Conservation (phyloP, 257 asterid genomes). For the Fraxinus anomala region DNA sequence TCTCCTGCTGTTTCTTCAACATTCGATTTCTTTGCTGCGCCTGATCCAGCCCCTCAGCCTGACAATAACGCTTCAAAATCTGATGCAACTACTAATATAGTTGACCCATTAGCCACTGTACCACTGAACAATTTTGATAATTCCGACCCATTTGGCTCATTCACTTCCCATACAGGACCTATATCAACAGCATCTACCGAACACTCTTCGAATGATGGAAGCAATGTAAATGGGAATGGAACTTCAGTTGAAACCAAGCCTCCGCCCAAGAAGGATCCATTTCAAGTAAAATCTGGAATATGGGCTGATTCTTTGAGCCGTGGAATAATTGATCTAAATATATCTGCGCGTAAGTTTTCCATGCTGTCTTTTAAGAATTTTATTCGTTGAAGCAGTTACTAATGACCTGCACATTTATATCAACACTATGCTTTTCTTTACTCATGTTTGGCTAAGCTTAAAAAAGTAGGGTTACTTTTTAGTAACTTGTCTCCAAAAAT, state of each 20-base stretch:
- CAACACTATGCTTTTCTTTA: not conserved
- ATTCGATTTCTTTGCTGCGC: constrained; percentile 66
- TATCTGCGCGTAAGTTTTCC: constrained; percentile 78
- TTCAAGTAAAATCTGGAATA: constrained; percentile 92
- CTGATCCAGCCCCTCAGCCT: constrained; percentile 52
- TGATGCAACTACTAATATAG: constrained; percentile 36
- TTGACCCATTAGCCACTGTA: constrained; percentile 81
- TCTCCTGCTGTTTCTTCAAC: constrained; percentile 53
- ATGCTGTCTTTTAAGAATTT: constrained; percentile 1
- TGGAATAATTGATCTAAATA: constrained; percentile 84
- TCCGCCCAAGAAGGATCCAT: constrained; percentile 54
- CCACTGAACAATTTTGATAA: constrained; percentile 70
- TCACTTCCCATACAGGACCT: constrained; percentile 51
- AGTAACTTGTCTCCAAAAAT: not conserved
- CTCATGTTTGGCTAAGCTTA: not conserved
- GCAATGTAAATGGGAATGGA: constrained; percentile 38
- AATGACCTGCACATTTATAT: not conserved
- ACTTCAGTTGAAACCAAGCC: constrained; percentile 38
- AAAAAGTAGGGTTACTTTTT: not conserved
- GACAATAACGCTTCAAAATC: constrained; percentile 36
- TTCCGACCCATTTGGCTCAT: constrained; percentile 71
- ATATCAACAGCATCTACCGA: constrained; percentile 31
- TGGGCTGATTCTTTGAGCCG: constrained; percentile 99
- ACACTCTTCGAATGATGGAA: constrained; percentile 41
- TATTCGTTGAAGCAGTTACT: constrained; percentile 20